A percentile compares a stretch with the other conserved stretches of the same genome.
These are phyloP conservation scores for Mortierella sp. DNA, from an alignment of 371 early-diverging fungal species.

Conservation along the genomic window DNA sequence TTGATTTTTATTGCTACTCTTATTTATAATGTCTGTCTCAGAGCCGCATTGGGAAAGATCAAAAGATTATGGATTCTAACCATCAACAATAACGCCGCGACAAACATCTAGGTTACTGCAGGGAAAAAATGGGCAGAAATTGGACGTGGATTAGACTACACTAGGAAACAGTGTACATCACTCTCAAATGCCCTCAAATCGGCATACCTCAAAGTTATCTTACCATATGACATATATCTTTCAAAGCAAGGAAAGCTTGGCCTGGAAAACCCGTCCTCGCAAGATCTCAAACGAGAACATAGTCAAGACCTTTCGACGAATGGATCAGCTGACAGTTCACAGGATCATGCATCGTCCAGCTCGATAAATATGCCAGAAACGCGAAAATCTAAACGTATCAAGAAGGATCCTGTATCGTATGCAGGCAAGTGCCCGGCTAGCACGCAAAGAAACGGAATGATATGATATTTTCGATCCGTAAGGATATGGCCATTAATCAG, in stretches of 20 bases:
- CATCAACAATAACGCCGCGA: background rate
- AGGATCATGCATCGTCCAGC: conserved; percentile 1
- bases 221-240: conserved; percentile 90
- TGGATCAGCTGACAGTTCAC: conserved; percentile 7
- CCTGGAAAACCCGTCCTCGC: conserved; percentile 1
- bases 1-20: background rate
- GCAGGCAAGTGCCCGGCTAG: conserved; percentile 34
- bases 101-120: conserved; percentile 71
- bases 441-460: background rate
- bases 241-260: conserved; percentile 44
- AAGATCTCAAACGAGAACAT: conserved; percentile 25
- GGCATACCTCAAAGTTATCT: conserved; percentile 80
- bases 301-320: conserved; percentile 12
- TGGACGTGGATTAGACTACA: conserved; percentile 84
- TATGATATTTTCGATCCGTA: background rate
- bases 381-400: conserved; percentile 53
- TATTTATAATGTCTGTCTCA: background rate
- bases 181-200: conserved; percentile 86
- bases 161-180: conserved; percentile 83
- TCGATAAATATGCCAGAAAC: conserved; percentile 20
- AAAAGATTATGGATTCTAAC: conserved; percentile 5
- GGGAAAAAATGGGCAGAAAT: conserved; percentile 93
- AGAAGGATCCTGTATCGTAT: conserved; percentile 52
- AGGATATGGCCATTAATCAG: background rate
- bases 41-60: background rate